Percentiles rank a stretch among this genome's conserved stretches.
These are phyloP conservation scores for Nicotiana benthamiana DNA, from an alignment of 257 asterid genomes.

Conservation along the genomic window DNA sequence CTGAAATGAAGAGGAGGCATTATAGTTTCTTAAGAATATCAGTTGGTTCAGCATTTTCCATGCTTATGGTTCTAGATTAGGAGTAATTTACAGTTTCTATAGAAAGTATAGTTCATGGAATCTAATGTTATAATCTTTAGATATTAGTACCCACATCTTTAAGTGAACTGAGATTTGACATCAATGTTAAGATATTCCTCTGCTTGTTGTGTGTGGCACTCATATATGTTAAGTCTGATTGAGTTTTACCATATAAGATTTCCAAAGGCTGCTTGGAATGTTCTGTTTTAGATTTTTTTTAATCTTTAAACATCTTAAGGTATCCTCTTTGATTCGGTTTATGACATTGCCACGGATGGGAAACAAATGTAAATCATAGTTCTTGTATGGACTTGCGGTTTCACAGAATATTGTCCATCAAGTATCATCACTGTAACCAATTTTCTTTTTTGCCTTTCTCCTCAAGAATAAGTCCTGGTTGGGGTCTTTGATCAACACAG, in stretches of 20 bases:
- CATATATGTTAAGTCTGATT: neutral
- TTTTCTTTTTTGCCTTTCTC: slow-evolving; percentile 17
- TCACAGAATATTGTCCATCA: neutral
- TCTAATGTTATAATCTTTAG: neutral
- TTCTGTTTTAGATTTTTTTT: neutral
- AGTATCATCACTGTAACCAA: slow-evolving; percentile 13
- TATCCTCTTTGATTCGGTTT: neutral
- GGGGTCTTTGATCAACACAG: slow-evolving; percentile 90
- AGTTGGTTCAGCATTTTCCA: slow-evolving; percentile 3
- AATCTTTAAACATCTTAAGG: neutral
- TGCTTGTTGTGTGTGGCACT: neutral
- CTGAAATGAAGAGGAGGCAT: neutral
- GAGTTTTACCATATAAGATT: neutral
- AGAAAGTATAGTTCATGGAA: neutral
- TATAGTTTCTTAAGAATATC: neutral
- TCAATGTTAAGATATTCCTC: neutral
- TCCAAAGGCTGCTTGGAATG: neutral
- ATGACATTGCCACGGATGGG: neutral
- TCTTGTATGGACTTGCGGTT: neutral
- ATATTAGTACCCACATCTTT: neutral
- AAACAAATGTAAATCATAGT: neutral
- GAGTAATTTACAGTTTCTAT: neutral
- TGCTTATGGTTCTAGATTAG: neutral
- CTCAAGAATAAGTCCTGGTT: slow-evolving; percentile 88
- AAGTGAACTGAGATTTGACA: neutral